Conservation (phyloP, 495 filamentous ascomycete species). For the Durotheca rogersii region DNA sequence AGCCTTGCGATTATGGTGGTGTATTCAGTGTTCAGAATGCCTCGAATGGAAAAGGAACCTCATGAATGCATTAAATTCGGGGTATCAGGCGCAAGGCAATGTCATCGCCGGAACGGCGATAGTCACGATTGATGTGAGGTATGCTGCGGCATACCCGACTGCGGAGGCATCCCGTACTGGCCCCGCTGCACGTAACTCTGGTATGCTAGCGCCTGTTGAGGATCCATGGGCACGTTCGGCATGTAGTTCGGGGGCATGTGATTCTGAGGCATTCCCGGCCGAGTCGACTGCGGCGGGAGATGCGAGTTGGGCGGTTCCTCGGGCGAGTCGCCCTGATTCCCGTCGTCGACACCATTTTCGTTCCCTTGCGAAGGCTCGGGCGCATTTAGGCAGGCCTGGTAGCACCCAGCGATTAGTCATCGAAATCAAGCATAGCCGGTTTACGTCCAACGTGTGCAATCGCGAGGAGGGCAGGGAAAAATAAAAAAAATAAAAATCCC, state of each 20-base stretch:
- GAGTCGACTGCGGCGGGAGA: conserved; percentile 55
- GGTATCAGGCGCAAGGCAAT: conserved; percentile 49
- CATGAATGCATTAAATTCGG: conserved; percentile 53
- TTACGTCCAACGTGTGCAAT: too few species aligned
- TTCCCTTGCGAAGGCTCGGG: conserved; percentile 85
- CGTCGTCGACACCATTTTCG: conserved; percentile 86
- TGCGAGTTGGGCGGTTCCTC: conserved; percentile 62
- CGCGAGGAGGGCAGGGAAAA: too few species aligned
- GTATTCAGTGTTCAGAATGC: conserved; percentile 32
- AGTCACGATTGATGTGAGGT: conserved; percentile 48
- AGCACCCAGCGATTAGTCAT: conserved; percentile 7
- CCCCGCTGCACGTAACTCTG: conserved; percentile 58
- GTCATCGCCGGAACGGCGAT: conserved; percentile 31
- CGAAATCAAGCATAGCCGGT: too few species aligned
- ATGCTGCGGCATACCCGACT: conserved; percentile 56
- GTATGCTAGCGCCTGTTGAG: conserved; percentile 61
- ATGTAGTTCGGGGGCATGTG: conserved; percentile 54
- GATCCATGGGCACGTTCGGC: conserved; percentile 55
- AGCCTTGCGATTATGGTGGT: conserved; percentile 37
- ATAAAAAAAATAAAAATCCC: too few species aligned
- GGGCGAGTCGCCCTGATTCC: conserved; percentile 61
- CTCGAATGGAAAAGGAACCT: conserved; percentile 42
- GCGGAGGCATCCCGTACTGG: conserved; percentile 54
- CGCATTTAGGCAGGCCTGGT: conserved; percentile 91
- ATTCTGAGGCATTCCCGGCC: conserved; percentile 52